Percentiles rank a stretch among this genome's conserved stretches.
phyloP scores from a whole-genome alignment of 345 rosid species.

The Salix purpurea region DNA sequence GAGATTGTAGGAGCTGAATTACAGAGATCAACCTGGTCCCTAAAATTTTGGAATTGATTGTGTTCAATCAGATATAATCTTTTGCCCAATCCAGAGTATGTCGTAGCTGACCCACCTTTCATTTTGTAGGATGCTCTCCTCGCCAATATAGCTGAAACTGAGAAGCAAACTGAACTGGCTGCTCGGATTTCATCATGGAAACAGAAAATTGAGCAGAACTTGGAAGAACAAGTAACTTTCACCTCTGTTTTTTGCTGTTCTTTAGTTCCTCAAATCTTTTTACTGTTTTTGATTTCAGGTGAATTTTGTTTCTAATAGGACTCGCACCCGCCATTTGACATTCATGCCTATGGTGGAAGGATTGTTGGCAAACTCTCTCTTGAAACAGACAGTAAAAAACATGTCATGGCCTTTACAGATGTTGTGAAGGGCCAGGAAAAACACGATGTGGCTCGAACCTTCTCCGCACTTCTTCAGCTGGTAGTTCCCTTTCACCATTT shows the following conservation, averaged over 20 bases:
- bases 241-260: not conserved
- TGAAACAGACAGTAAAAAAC: constrained; percentile 31
- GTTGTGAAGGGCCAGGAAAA: constrained; percentile 69
- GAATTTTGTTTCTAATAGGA: constrained; percentile 46
- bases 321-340: constrained; percentile 81
- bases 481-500: constrained; percentile 31
- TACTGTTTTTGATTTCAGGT: not conserved
- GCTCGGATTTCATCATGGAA: constrained; percentile 90
- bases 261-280: not conserved
- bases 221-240: constrained; percentile 78
- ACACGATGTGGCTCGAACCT: constrained; percentile 85
- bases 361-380: constrained; percentile 56
- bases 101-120: not conserved
- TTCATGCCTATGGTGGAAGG: constrained; percentile 73
- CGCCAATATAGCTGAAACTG: constrained; percentile 85
- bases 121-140: constrained; percentile 78
- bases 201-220: constrained; percentile 82
- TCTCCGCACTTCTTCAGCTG: constrained; percentile 96
- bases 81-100: not conserved
- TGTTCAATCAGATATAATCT: not conserved
- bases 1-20: not conserved
- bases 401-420: constrained; percentile 50
- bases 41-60: not conserved
- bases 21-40: not conserved
- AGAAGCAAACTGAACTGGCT: constrained; percentile 89